Evolutionary conservation across 176 grass and related monocot species (phyloP), one percentile per base, ranked within the genome.

Genomic region (Ananas comosus): DNA sequence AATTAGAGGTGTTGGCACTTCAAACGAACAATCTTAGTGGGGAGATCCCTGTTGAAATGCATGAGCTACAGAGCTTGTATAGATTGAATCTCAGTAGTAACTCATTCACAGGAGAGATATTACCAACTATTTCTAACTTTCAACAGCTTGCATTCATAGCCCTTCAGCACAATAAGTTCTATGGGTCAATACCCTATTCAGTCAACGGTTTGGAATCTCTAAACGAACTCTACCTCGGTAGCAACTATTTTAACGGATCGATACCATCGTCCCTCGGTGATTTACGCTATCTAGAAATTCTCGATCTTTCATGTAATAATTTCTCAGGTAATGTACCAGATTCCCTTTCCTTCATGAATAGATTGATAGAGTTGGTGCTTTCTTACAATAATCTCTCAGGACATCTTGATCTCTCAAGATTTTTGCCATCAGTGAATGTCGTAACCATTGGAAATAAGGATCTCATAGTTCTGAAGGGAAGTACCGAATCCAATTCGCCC

Each of bases 261-360:
- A 81, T 96, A 76, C 86, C 86, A 47, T 65, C 74, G 18, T 54
- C 17, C 28, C 49, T 92, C 4, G 13, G 0, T 3, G 13, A 0
- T 0, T 66, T 86, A 4, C 0, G 0, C 11, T 27, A 67, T 1
- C 49, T 92, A 50, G 82, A 97, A 71, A 29, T 88, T 42, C 84
- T 97, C 83, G 89, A 97, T 85, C 90, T 97, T 70, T 97, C 93
- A n/a, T 16, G 85, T 82, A 97, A 97, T 16, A 2, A 72, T 12
- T 64, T 97, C 18, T 90, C 48, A 49, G 89, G 86, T 61, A 0
- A 23, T 1, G 52, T 92, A 0, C 89, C 93, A 1, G 6, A 25
- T 23, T 85, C 79, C 21, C 65, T 89, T 0, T 2, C 0, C 0
- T n/a, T n/a, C n/a, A n/a, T n/a, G n/a, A n/a, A n/a, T n/a, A n/a